A percentile compares a stretch with the other conserved stretches of the same genome.
Conservation (phyloP, 2,329 filamentous ascomycete genomes). For the Ambrosiella beaveri region DNA sequence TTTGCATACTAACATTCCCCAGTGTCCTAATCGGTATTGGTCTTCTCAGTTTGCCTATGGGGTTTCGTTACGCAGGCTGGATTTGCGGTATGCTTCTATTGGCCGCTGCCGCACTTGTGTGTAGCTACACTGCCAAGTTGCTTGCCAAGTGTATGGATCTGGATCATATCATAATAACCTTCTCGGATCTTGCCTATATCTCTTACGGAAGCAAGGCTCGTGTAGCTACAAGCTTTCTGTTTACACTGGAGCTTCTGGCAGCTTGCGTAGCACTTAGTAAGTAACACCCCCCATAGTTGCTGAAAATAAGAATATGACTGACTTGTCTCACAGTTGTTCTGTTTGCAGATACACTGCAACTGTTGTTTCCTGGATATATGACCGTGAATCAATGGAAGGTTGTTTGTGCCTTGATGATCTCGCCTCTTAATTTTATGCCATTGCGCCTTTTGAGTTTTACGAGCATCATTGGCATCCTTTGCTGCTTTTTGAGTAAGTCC, state of each 20-base stretch:
- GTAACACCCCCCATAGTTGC: not conserved
- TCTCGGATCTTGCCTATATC: conserved; percentile 82
- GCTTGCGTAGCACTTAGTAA: conserved; percentile 61
- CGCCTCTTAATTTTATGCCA: conserved; percentile 73
- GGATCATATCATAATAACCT: conserved; percentile 73
- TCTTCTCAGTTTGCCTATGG: conserved; percentile 73
- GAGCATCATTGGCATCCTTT: conserved; percentile 82
- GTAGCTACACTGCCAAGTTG: conserved; percentile 70
- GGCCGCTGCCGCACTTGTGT: conserved; percentile 54
- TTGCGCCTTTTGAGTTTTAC: conserved; percentile 74
- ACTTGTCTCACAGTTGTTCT: conserved; percentile 41
- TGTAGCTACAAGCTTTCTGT: conserved; percentile 66
- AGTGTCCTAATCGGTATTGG: conserved; percentile 76
- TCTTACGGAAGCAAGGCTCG: conserved; percentile 74
- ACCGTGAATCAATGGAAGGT: conserved; percentile 66
- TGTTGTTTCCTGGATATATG: conserved; percentile 53
- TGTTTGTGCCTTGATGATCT: conserved; percentile 57
- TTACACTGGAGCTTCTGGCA: conserved; percentile 72
- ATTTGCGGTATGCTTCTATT: conserved; percentile 63
- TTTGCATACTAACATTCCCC: not conserved
- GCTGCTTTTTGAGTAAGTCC: conserved; percentile 66
- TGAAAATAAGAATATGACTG: too few relatives aligned
- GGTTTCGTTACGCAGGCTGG: conserved; percentile 78
- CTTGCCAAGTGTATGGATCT: conserved; percentile 79
- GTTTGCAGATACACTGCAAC: conserved; percentile 78